Evolutionary conservation across 768 basidiomycete genomes (phyloP).

Genomic region (Russula sp.): DNA sequence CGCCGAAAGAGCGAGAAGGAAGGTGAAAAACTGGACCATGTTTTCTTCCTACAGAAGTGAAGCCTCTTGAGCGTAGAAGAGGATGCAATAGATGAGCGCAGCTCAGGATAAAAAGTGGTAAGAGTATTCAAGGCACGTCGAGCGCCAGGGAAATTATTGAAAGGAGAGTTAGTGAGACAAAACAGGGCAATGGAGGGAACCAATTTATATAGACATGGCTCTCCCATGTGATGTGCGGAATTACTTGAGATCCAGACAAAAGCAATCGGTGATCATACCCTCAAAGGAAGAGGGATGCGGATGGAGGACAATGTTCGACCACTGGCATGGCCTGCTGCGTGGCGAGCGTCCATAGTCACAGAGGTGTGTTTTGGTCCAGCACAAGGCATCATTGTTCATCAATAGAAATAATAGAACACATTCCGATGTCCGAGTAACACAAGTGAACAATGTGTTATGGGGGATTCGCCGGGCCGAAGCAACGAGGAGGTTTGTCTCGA

Average conservation of each 20-base stretch:
- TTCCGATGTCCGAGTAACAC: not conserved
- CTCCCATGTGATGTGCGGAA: conserved; percentile 6
- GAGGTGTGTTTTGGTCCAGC: not conserved
- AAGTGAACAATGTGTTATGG: not conserved
- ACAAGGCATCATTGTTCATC: not conserved
- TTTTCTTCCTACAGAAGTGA: not conserved
- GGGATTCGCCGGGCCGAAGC: not conserved
- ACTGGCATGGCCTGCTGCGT: not conserved
- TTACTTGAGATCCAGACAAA: not conserved
- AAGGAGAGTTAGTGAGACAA: not conserved
- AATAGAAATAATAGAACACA: not conserved
- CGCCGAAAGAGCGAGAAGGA: conserved; percentile 32
- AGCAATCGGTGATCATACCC: not conserved
- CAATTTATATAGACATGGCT: conserved; percentile 6
- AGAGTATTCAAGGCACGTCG: conserved; percentile 9
- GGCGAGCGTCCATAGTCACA: not conserved
- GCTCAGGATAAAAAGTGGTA: conserved; percentile 6
- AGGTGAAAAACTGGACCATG: conserved; percentile 33
- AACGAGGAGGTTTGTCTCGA: not conserved
- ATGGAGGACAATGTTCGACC: not conserved
- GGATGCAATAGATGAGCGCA: conserved; percentile 8
- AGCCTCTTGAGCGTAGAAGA: not conserved
- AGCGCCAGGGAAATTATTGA: conserved; percentile 1
- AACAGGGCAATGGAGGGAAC: not conserved
- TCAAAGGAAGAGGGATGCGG: not conserved